Percentiles rank a stretch among this genome's conserved stretches.
These are phyloP conservation scores for Paralagenidium karlingii DNA, from an alignment of 352 stramenopile genomes.

Conservation along the genomic window DNA sequence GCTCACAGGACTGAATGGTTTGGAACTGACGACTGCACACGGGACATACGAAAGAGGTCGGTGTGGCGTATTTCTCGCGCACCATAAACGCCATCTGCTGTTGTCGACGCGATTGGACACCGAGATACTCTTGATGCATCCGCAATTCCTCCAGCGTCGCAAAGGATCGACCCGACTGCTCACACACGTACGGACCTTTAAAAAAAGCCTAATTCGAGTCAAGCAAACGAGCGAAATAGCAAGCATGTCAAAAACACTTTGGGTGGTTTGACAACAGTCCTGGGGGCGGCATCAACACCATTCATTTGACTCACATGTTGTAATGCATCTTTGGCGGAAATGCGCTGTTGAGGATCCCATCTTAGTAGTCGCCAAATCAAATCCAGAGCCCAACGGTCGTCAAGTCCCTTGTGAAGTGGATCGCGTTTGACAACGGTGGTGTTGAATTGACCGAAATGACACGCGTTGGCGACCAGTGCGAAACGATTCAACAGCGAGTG, in stretches of 20 bases:
- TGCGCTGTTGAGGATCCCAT: slow-evolving; percentile 85
- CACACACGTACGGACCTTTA: slow-evolving; percentile 57
- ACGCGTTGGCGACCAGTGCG: slow-evolving; percentile 63
- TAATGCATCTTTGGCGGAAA: slow-evolving; percentile 60
- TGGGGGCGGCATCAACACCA: not conserved
- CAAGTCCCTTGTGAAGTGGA: slow-evolving; percentile 82
- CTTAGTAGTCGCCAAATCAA: slow-evolving; percentile 90
- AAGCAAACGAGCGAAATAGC: slow-evolving; percentile 2
- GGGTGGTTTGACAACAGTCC: not conserved
- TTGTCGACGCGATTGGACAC: slow-evolving; percentile 27
- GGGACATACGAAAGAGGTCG: slow-evolving; percentile 33
- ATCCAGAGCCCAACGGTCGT: slow-evolving; percentile 73
- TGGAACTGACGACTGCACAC: slow-evolving; percentile 50
- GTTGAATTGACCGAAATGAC: slow-evolving; percentile 86
- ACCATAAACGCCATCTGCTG: slow-evolving; percentile 38
- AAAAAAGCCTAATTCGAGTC: too few relatives aligned
- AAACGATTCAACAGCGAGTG: slow-evolving; percentile 49
- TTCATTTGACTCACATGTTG: too few relatives aligned
- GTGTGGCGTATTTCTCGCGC: slow-evolving; percentile 37
- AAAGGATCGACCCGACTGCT: slow-evolving; percentile 39
- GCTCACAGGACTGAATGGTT: slow-evolving; percentile 43
- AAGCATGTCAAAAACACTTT: slow-evolving; percentile 1
- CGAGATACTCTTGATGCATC: slow-evolving; percentile 48
- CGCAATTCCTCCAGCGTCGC: slow-evolving; percentile 45
- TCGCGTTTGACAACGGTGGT: slow-evolving; percentile 84